Base-by-base conservation (phyloP, 192 early-diverging fungal species). In the Backusella tarrabulga region DNA sequence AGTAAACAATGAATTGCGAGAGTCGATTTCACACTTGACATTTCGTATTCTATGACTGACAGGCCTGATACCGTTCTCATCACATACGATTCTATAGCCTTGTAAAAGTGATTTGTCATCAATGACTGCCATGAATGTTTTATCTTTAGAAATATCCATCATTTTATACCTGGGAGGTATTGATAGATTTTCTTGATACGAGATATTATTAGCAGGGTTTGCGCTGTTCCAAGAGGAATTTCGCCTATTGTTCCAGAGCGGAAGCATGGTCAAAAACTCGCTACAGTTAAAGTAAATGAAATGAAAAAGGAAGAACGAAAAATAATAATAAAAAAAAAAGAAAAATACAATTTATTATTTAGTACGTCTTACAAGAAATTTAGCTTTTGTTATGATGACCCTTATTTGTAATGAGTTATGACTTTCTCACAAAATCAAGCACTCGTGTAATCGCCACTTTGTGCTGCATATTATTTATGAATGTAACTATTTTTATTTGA, bases 61-160 rank as follows among this genome's bases (percentile, higher is more conserved):
- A 63, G 26, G 26, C 11, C 11, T 14, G 56, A 63, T 63, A 23
- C 11, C 23, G 12, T 26, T 63, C 8, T 29, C 23, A 4, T 11
- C 26, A 3, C 26, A 63, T 26, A 4, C 7, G 11, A 63, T 63
- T 5, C 12, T 2, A 29, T 12, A 63, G 3, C 26, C 56, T 63
- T 29, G 56, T 2, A 63, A 32, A 32, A 32, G 32, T 32, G 32
- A 23, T 0, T 12, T 4, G 7, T 26, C 0, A 11, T 63, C 56
- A 8, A 63, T 26, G 11, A 63, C 23, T 63, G 23, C 56, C 56
- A 63, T 63, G 9, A 63, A 63, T 12, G 29, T 63, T 63, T 63
- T 63, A 63, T 63, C 56, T 63, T 63, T 63, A 3, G 56, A 63
- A 14, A 63, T 63, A 63, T 63, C 56, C 56, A 63, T 63, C 56